phyloP scores from a whole-genome alignment of 2,329 filamentous ascomycete species.

The Xylariaceae sp. region DNA sequence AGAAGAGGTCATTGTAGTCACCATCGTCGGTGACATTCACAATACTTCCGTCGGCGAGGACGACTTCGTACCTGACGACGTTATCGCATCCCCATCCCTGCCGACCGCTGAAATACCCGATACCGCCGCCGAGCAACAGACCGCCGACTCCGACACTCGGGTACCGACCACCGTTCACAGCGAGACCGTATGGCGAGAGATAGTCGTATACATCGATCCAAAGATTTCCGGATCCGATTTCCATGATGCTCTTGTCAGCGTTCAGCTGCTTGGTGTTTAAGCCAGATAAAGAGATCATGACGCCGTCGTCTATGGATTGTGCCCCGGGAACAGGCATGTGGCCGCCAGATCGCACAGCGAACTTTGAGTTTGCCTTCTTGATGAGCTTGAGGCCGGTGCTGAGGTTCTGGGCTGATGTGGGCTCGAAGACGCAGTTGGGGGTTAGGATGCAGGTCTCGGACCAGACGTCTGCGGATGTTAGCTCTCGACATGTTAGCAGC shows the following conservation, averaged over 20 bases:
- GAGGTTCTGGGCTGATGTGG: no score
- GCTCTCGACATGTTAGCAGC: no score
- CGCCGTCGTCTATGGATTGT: neutral
- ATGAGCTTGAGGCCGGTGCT: no score
- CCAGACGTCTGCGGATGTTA: no score
- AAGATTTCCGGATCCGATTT: neutral
- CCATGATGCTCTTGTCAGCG: neutral
- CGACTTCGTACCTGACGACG: constrained; percentile 4
- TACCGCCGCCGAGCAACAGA: constrained; percentile 4
- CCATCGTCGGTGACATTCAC: neutral
- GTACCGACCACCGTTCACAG: constrained; percentile 1
- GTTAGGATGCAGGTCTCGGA: no score
- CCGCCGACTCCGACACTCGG: constrained; percentile 2
- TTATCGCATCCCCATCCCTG: constrained; percentile 1
- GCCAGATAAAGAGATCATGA: neutral
- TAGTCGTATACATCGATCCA: constrained; percentile 1
- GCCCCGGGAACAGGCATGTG: constrained; percentile 7
- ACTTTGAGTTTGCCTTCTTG: neutral
- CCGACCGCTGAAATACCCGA: neutral
- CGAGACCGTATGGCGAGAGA: neutral
- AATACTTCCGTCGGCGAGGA: constrained; percentile 6
- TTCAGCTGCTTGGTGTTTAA: neutral
- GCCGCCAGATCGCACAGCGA: constrained; percentile 2
- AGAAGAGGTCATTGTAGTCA: constrained; percentile 1
- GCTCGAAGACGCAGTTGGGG: no score